Evolutionary conservation across 345 rosid genomes (phyloP), one percentile per base, ranked within the genome.

Genomic region (Linum usitatissimum): DNA sequence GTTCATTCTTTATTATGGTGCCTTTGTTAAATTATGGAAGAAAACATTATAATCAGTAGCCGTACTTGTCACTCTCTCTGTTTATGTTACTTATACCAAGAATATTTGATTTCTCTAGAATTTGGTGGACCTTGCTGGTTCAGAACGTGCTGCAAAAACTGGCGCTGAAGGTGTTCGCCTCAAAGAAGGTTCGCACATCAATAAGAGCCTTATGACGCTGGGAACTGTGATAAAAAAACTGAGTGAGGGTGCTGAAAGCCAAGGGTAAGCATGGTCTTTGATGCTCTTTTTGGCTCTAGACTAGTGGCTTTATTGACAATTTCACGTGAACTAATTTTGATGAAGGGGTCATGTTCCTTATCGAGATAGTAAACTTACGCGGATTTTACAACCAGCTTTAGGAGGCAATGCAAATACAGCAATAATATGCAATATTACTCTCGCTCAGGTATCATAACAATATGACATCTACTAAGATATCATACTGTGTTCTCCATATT

Each of bases 321-420:
- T 54, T 55, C 20, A 62, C 40, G 48, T 36, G 14, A 51, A 56
- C 34, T 56, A 31, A 58, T 75, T 55, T 64, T 71, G 69, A 65
- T 75, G 71, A 65, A 92, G 98, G 68, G 90, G 97, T 58, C 98
- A 92, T 84, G 94, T 92, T 68, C 98, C 97, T 0, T 92, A 92
- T 62, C 85, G 98, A 53, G 98, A 92, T 74, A 92, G 98, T 83
- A 92, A 89, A 72, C 91, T 92, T 68, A 92, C 98, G 21, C 86
- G 98, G 66, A 92, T 92, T 70, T 81, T 92, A 72, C 97, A 92
- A 71, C 98, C 98, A 34, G 88, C 98, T 64, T 77, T 92, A 28
- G 98, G 98, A 74, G 98, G 98, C 80, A 92, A 92, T 80, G 94
- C 98, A 60, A 92, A 92, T 75, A 92, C 98, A 38, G 98, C 98